Base-by-base conservation (phyloP, 371 early-diverging fungal species). In the Nematocida sp. region DNA sequence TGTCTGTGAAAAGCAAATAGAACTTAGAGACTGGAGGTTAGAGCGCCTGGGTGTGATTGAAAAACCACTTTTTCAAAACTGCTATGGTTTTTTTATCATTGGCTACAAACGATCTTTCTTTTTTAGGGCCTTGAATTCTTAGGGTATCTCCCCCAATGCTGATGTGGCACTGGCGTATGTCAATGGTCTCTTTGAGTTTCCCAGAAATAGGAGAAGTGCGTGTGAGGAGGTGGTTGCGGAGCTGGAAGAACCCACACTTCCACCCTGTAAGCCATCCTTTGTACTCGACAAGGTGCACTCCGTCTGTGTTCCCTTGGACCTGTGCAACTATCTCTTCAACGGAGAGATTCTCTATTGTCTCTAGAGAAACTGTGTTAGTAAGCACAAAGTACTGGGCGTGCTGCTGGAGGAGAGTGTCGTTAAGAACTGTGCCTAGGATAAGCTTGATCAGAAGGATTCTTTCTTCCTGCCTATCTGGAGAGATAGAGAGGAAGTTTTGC, bases 381-480 rank as follows among this genome's bases (percentile, higher is more conserved):
- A 67, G 67, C 2, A 70, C 56, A 41, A 70, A 70, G n/a, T 57
- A 38, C 60, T 70, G 74, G 3, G 46, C 46, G 5, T 34, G 36
- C 27, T 23, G 25, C 23, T 60, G 56, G 27, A 34, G 41, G 15
- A 8, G 7, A 17, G 19, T 7, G 29, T 70, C 49, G 52, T 62
- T 60, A 15, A 70, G 58, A 11, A 52, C 8, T 3, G 52, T 60
- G 40, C 21, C 0, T 5, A 70, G 29, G 13, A 70, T 46, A 3
- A 70, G 60, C 36, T 46, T 4, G 21, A 70, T 40, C 5, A 57
- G 4, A 27, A n/a, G 17, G 29, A 29, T 13, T 19, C 74, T 43
- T 25, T 60, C 60, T 21, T 48, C 17, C 13, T 62, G 56, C 7
- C 41, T 70, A 1, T 48, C 56, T 29, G 51, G 31, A 13, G 38